Percentiles rank a stretch among this genome's conserved stretches.
Evolutionary conservation across 306 rosid genomes (phyloP).

Genomic region (Malus fusca): DNA sequence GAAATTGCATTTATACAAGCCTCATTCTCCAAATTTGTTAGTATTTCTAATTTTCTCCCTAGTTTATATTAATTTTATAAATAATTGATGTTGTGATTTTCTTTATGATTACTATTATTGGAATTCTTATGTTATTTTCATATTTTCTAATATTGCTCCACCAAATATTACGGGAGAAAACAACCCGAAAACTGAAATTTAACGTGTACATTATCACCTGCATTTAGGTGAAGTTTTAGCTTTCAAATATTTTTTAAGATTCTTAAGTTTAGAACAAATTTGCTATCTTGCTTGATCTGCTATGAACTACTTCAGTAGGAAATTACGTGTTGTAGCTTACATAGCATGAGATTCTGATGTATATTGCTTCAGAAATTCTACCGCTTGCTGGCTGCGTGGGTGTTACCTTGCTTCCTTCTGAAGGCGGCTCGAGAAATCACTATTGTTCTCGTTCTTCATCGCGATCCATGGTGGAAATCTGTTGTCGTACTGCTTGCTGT

Average conservation of each 20-base stretch:
- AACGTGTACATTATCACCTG: not conserved
- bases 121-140: too few relatives aligned
- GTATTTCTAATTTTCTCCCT: too few relatives aligned
- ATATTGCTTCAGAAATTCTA: conserved; percentile 23
- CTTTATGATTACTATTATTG: too few relatives aligned
- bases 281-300: not conserved
- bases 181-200: too few relatives aligned
- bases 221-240: not conserved
- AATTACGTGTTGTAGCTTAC: not conserved
- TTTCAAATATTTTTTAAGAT: not conserved
- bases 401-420: conserved; percentile 31
- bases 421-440: conserved; percentile 30
- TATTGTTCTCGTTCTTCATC: not conserved
- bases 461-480: conserved; percentile 23
- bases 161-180: too few relatives aligned
- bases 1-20: too few relatives aligned
- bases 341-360: not conserved
- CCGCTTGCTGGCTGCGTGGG: conserved; percentile 29
- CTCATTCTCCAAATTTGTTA: too few relatives aligned
- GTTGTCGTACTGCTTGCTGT: conserved; percentile 20
- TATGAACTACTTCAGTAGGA: not conserved
- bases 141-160: too few relatives aligned
- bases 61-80: too few relatives aligned
- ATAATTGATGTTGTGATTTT: too few relatives aligned
- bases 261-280: not conserved